Base-by-base conservation (phyloP, 352 stramenopile genomes). In the Elongisporangium undulatum region DNA sequence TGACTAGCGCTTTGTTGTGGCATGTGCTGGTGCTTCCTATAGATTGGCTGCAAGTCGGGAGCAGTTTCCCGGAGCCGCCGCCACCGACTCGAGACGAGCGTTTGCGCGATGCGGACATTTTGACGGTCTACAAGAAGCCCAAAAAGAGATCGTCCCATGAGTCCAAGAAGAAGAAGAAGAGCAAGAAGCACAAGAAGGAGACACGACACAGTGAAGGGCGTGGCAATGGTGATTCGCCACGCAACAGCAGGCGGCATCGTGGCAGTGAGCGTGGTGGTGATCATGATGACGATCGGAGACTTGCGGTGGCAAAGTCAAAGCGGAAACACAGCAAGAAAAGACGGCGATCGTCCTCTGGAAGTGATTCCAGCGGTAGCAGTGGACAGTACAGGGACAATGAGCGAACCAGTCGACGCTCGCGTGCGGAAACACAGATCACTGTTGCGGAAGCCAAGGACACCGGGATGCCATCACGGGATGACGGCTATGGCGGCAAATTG, bases 31-130 rank as follows among this genome's bases (percentile, higher is more conserved):
- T 34, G 51, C 20, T 16, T 39, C 4, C 17, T n/a, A 9, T 58
- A 86, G 77, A 79, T 55, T 88, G 78, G 78, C 67, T 88, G 29
- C 71, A 61, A 1, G 62, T 71, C 6, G 71, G 67, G n/a, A 52
- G 56, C 8, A 76, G 67, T 51, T 79, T 75, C 52, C 65, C 66
- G 22, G 8, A 34, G 22, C 13, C 22, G 24, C 4, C 2, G 24
- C 15, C 23, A n/a, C 23, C 1, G 45, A 2, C 19, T 34, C 45
- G 12, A 24, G 13, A 20, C 10, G 39, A 54, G n/a, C n/a, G n/a
- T n/a, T n/a, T n/a, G 7, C 23, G 49, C 5, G 10, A 49, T 13
- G 53, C 56, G 2, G 45, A 24, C 9, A 61, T 60, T 39, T 48
- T 72, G 20, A 53, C 66, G 59, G 64, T 81, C 38, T 79, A 81